Percentiles rank a stretch among this genome's conserved stretches.
phyloP scores from a whole-genome alignment of 306 rosid genomes.

The Trifolium fragiferum region DNA sequence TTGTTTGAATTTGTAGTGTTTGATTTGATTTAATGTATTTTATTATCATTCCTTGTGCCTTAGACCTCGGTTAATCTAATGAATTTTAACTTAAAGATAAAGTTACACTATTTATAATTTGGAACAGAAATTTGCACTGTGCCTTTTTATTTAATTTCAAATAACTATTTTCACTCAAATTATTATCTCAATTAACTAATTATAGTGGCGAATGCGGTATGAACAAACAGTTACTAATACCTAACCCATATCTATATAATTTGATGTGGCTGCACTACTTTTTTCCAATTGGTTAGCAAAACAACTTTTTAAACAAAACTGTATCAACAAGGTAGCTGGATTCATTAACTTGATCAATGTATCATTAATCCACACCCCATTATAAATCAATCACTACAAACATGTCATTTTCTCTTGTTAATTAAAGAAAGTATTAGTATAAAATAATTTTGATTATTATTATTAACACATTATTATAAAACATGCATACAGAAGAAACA shows the following conservation, averaged over 20 bases:
- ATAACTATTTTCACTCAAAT: neutral
- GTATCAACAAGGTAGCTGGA: conserved; percentile 40
- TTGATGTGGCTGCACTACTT: conserved; percentile 13
- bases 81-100: no score
- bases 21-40: no score
- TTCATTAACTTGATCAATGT: conserved; percentile 16
- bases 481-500: conserved; percentile 20
- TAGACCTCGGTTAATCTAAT: no score
- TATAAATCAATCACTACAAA: conserved; percentile 31
- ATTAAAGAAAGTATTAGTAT: conserved; percentile 10
- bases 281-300: conserved; percentile 31
- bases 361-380: conserved; percentile 24
- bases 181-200: conserved; percentile 1
- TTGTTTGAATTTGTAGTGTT: no score
- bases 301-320: conserved; percentile 10
- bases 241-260: conserved; percentile 29
- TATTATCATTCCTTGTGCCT: no score
- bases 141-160: neutral
- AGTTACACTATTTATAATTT: no score
- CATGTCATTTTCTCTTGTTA: conserved; percentile 45
- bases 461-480: conserved; percentile 30
- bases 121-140: neutral
- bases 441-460: conserved; percentile 38
- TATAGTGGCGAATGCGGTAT: neutral
- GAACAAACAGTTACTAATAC: conserved; percentile 17